Evolutionary conservation across 495 filamentous ascomycete species (phyloP).

Genomic region (Gamarada debralockiae): DNA sequence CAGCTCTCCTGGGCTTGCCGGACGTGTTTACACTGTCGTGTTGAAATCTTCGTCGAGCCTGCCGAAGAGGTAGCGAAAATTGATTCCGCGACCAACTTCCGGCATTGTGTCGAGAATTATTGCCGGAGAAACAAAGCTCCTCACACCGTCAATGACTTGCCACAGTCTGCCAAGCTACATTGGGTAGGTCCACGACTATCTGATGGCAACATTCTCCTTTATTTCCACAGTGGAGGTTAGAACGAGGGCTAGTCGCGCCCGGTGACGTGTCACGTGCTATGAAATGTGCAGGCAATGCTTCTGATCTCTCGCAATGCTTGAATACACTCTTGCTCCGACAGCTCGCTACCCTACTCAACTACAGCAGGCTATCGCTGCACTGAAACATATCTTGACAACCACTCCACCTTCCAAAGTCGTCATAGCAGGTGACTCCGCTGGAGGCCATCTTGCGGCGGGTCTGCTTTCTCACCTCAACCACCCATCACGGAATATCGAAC

Average conservation of each 20-base stretch:
- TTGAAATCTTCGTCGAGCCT: background rate
- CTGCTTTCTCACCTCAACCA: conserved; percentile 47
- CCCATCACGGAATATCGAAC: background rate
- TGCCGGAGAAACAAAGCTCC: background rate
- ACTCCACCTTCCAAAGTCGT: conserved; percentile 48
- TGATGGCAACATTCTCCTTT: conserved; percentile 6
- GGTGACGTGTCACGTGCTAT: conserved; percentile 1
- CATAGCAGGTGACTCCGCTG: conserved; percentile 70
- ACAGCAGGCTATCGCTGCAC: conserved; percentile 57
- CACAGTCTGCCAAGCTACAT: conserved; percentile 1
- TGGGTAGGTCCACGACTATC: conserved; percentile 2
- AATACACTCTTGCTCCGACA: conserved; percentile 72
- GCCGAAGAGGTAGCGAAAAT: background rate
- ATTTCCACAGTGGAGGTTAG: conserved; percentile 15
- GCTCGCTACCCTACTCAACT: conserved; percentile 62
- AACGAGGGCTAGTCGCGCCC: background rate
- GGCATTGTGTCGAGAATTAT: background rate
- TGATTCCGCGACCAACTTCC: background rate
- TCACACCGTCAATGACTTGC: background rate
- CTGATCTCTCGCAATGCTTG: conserved; percentile 33
- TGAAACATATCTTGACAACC: conserved; percentile 57
- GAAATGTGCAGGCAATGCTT: background rate
- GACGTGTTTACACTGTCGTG: background rate
- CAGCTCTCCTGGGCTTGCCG: conserved; percentile 29
- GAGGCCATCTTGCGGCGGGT: conserved; percentile 61